Percentiles rank a stretch among this genome's conserved stretches.
phyloP scores from a whole-genome alignment of 2,329 filamentous ascomycete genomes.

The Alternaria angustiovoidea region DNA sequence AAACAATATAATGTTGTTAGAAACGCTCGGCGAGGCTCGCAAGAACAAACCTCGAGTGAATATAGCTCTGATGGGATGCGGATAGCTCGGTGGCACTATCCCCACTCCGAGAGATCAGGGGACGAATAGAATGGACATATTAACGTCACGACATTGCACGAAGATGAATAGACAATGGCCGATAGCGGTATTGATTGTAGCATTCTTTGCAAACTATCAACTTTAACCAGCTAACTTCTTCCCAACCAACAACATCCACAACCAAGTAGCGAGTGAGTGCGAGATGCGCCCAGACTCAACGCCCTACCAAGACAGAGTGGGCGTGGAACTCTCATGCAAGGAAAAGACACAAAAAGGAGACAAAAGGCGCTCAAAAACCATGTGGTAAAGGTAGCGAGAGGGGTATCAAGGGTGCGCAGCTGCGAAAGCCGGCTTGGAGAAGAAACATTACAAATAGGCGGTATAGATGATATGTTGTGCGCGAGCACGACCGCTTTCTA shows the following conservation, averaged over 20 bases:
- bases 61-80: not conserved
- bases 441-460: constrained; percentile 23
- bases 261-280: constrained; percentile 3
- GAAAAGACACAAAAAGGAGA: constrained; percentile 1
- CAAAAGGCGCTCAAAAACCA: constrained; percentile 7
- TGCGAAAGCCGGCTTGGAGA: constrained; percentile 4
- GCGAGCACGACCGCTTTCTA: constrained; percentile 26
- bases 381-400: constrained; percentile 4
- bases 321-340: constrained; percentile 56
- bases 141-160: not conserved
- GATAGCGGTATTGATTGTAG: constrained; percentile 2
- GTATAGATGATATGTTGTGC: constrained; percentile 20
- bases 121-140: not conserved
- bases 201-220: constrained; percentile 14
- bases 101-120: not conserved
- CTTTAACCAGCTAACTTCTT: not conserved
- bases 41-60: not conserved
- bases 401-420: constrained; percentile 26
- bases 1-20: fast-evolving
- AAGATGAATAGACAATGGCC: not conserved
- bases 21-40: not conserved
- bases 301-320: not conserved
- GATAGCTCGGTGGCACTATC: not conserved
- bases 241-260: not conserved
- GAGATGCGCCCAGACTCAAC: not conserved